Evolutionary conservation across 2,329 filamentous ascomycete species (phyloP).

Genomic region (Claviceps maximensis): DNA sequence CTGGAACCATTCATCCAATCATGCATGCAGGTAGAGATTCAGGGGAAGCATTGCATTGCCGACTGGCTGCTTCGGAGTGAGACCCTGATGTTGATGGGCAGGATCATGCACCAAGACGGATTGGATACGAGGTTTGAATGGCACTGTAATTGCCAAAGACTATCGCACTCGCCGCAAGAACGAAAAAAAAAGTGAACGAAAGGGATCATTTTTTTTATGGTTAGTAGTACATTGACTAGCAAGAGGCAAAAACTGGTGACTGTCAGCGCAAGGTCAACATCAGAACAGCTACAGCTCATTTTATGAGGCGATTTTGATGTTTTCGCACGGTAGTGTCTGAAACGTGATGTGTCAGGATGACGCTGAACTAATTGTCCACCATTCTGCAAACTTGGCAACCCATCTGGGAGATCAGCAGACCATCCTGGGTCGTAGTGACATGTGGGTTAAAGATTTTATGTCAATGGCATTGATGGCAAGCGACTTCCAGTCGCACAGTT

Average conservation of each 20-base stretch:
- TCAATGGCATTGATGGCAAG: not conserved
- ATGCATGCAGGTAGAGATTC: not conserved
- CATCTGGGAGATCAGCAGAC: not conserved
- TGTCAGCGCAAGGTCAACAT: not conserved
- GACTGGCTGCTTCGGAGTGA: not conserved
- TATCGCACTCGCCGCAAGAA: too few species aligned
- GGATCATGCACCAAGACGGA: not conserved
- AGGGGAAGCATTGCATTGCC: not conserved
- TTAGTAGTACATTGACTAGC: too few species aligned
- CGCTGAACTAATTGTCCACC: not conserved
- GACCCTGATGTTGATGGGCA: not conserved
- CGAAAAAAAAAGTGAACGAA: too few species aligned
- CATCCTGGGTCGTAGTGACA: not conserved
- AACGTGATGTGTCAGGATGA: not conserved
- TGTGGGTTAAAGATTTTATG: not conserved
- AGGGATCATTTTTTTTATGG: too few species aligned
- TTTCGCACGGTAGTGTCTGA: not conserved
- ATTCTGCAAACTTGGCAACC: not conserved
- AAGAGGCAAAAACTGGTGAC: not conserved
- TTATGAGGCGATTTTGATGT: not conserved
- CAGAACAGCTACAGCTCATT: not conserved
- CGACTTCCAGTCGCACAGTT: not conserved
- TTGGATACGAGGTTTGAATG: not conserved
- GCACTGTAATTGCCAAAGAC: not conserved
- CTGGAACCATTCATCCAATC: not conserved